A percentile compares a stretch with the other conserved stretches of the same genome.
Evolutionary conservation across 805 yeast genomes (phyloP).

Genomic region (Yamadazyma laniorum): DNA sequence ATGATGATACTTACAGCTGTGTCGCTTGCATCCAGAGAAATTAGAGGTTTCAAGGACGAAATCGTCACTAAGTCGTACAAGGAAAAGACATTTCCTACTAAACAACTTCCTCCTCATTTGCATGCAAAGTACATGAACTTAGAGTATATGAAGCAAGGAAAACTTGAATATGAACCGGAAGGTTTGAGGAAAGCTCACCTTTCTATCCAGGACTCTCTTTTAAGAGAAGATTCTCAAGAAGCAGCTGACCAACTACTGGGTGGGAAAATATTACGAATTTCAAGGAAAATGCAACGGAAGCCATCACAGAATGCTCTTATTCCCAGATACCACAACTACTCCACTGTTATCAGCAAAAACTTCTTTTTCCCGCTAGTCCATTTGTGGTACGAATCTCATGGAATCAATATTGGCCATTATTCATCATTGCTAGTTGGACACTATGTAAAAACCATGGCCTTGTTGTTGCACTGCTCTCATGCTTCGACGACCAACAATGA

Average conservation of each 20-base stretch:
- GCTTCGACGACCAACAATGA: slow-evolving; percentile 47
- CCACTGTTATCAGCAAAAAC: slow-evolving; percentile 40
- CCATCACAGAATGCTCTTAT: neutral
- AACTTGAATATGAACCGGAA: slow-evolving; percentile 5
- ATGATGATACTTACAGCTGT: slow-evolving; percentile 64
- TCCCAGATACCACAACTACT: slow-evolving; percentile 33
- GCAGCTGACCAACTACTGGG: slow-evolving; percentile 31
- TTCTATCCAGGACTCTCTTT: slow-evolving; percentile 32
- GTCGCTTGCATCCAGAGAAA: slow-evolving; percentile 70
- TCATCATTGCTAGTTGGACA: slow-evolving; percentile 56
- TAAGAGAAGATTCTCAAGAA: slow-evolving; percentile 29
- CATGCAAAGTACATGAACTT: slow-evolving; percentile 41
- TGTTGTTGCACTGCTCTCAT: slow-evolving; percentile 61
- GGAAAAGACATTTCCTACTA: slow-evolving; percentile 32
- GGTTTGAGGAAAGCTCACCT: slow-evolving; percentile 7
- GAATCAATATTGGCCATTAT: slow-evolving; percentile 50
- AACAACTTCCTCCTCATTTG: slow-evolving; percentile 44
- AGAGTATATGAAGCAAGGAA: slow-evolving; percentile 5
- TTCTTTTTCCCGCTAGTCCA: slow-evolving; percentile 56
- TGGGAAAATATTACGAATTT: slow-evolving; percentile 45
- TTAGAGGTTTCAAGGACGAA: slow-evolving; percentile 60
- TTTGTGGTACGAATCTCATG: slow-evolving; percentile 50
- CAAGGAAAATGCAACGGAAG: slow-evolving; percentile 30
- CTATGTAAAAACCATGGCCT: slow-evolving; percentile 54
- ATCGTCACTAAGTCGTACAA: slow-evolving; percentile 35